Evolutionary conservation across 257 asterid species (phyloP).

Genomic region (Avicennia marina): DNA sequence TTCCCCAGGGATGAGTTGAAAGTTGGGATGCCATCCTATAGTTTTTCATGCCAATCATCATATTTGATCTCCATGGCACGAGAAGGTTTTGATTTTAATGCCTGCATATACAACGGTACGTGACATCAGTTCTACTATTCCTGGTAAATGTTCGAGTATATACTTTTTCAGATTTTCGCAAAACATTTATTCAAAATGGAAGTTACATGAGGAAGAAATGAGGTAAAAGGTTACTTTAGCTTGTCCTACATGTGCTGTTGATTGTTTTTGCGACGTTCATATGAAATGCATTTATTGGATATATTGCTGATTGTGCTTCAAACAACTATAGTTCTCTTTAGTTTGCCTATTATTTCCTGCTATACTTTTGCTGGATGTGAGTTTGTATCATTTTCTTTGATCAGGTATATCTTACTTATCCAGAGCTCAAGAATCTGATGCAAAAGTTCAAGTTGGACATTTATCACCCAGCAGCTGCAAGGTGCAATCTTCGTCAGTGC

Average conservation of each 20-base stretch:
- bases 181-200: neutral
- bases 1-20: conserved; percentile 92
- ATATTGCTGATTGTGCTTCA: neutral
- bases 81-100: conserved; percentile 91
- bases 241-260: conserved; percentile 1
- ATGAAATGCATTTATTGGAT: neutral
- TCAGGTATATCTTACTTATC: conserved; percentile 93
- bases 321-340: neutral
- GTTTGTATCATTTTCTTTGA: conserved; percentile 19
- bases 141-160: neutral
- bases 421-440: conserved; percentile 71
- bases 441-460: conserved; percentile 41
- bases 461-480: conserved; percentile 22
- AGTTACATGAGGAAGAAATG: conserved; percentile 1
- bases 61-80: conserved; percentile 68
- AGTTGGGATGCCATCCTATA: conserved; percentile 81
- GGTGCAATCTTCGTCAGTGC: conserved; percentile 32
- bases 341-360: conserved; percentile 8
- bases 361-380: conserved; percentile 8
- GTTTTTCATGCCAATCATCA: conserved; percentile 79
- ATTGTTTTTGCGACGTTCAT: neutral
- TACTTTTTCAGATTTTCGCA: neutral
- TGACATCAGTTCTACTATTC: conserved; percentile 1
- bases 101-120: conserved; percentile 85
- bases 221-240: neutral